Evolutionary conservation across 1,139 yeast species (phyloP), one percentile per base, ranked within the genome.

Genomic region (Pichia sp.): DNA sequence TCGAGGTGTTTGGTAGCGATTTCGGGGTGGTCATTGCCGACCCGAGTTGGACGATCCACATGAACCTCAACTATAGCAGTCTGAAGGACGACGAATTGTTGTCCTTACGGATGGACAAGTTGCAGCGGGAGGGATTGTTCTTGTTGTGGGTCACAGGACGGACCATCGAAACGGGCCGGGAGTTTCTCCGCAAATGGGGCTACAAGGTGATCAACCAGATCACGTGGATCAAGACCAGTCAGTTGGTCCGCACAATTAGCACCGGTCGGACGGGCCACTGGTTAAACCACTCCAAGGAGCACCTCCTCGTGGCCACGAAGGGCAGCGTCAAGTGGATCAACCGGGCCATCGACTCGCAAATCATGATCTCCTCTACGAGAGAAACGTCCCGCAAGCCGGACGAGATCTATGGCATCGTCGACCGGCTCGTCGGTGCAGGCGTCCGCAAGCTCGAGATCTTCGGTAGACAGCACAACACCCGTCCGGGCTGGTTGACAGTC

Each of bases 251-350:
- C 59, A 92, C 97, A 0, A 90, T 92, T 51, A 93, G 95, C 57
- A 92, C 98, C 0, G 98, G 98, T 0, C 74, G 97, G 59, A 92
- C 98, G 0, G 98, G 98, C 0, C 98, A 92, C 68, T 92, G 98
- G 98, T 75, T 92, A 50, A 92, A 92, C 66, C 98, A 92, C 69
- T 88, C 97, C 0, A 92, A 92, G 64, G 98, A 92, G 69, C 97
- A 92, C 67, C 74, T 90, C 48, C 71, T 92, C 11, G 88, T 92
- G 31, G 98, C 76, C 0, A 67, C 86, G 34, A 90, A 90, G 65
- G 97, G 97, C 0, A 68, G 79, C 47, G 93, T 95, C 0, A 63
- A 68, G n/a, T 89, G 96, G 96, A 66, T 89, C 30, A 79, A 80
- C 58, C 74, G 75, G 51, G 76, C 79, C 47, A 69, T 87, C 11